Evolutionary conservation across 331 rosid genomes (phyloP), one percentile per base, ranked within the genome.

Genomic region (Stylosanthes scabra): DNA sequence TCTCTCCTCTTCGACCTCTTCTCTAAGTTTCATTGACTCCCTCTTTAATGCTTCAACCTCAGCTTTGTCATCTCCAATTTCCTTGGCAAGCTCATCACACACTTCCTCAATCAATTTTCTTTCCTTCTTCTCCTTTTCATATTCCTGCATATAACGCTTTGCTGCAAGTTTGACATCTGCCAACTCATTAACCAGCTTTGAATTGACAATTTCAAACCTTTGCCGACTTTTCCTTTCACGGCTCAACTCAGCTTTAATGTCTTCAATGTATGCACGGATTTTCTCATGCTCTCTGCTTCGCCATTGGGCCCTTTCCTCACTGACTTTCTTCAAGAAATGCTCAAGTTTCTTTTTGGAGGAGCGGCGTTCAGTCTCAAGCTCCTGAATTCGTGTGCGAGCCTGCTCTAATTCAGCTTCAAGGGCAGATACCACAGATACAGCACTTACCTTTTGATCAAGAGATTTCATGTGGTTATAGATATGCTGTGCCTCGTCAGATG

Each of bases 71-170:
- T 92, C 95, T 81, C 95, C 96, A 68, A 92, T 88, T 82, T 92
- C 96, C 85, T 85, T 92, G 13, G 93, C 98, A 31, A 92, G 98
- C 86, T 90, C 96, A 67, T 90, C 98, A 51, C 98, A 92, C 34
- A 92, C 98, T 74, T 92, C 92, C 85, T 90, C 96, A 61, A 90
- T 78, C 55, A 92, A 73, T 66, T 82, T 90, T 66, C 95, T 85
- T 64, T 63, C 87, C 83, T 90, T 92, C 62, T 92, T 88, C 83
- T 92, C 96, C 74, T 89, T 87, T 45, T 92, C 98, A 41, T 64
- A 87, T 77, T 90, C 96, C 79, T 85, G 96, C 85, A 90, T 81
- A 71, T 82, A 85, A 56, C 86, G 87, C 72, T 92, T 92, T 25
- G 86, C 90, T 20, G 93, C 79, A 52, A 87, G 74, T 83, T 90